These are phyloP conservation scores for Trypethelium eluteriae DNA, from an alignment of 495 filamentous ascomycete species.

Conservation along the genomic window DNA sequence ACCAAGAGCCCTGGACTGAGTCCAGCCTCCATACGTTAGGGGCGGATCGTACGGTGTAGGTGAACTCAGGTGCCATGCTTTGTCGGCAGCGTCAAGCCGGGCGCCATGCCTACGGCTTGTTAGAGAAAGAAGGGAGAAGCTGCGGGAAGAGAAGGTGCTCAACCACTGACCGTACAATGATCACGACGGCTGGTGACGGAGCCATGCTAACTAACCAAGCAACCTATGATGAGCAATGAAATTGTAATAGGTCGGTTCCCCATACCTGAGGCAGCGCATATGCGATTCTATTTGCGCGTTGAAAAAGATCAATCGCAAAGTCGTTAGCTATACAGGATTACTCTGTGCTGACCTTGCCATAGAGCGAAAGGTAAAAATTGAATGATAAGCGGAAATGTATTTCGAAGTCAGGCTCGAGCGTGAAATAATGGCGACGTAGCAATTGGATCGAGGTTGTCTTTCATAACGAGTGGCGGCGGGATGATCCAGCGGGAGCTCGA, in stretches of 20 bases:
- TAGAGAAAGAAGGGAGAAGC: background rate
- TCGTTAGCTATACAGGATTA: too few relatives aligned
- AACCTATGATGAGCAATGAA: background rate
- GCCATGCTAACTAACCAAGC: constrained; percentile 37
- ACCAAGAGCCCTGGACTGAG: constrained; percentile 71
- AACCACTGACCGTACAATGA: constrained; percentile 68
- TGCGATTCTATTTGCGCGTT: too few relatives aligned
- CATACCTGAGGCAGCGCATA: background rate
- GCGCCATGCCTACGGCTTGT: constrained; percentile 65
- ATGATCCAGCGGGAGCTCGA: constrained; percentile 2
- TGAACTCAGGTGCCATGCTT: constrained; percentile 91
- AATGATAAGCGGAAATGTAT: too few relatives aligned
- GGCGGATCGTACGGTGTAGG: constrained; percentile 93
- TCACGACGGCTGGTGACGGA: constrained; percentile 58
- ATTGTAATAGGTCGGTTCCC: background rate
- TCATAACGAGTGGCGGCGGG: constrained; percentile 4
- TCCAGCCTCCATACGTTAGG: constrained; percentile 90
- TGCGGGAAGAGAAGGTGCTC: background rate
- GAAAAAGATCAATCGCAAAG: too few relatives aligned
- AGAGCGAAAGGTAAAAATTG: too few relatives aligned
- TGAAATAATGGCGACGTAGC: background rate
- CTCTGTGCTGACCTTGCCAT: too few relatives aligned
- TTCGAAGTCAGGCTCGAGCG: background rate
- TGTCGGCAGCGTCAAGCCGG: constrained; percentile 85
- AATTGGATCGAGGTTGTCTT: background rate